Evolutionary conservation across 805 yeast genomes (phyloP).

Genomic region (Wickerhamiella azyma): DNA sequence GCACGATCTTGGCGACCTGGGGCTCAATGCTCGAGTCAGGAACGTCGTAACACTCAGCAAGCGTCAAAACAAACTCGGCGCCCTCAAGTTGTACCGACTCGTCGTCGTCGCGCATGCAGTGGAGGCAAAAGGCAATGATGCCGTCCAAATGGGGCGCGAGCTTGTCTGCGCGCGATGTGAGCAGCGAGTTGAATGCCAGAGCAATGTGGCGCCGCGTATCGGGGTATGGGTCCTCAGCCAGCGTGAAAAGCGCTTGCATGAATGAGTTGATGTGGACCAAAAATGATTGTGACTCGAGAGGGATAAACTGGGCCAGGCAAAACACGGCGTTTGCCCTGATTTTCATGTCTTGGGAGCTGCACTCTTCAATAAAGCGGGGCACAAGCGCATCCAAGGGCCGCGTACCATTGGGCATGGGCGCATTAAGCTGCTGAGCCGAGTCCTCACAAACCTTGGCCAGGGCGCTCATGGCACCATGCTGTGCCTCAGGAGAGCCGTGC

Average conservation of each 20-base stretch:
- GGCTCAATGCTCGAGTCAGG: constrained; percentile 40
- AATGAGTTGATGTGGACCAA: constrained; percentile 52
- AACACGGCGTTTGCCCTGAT: constrained; percentile 51
- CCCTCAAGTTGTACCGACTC: constrained; percentile 81
- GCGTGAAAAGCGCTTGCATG: constrained; percentile 46
- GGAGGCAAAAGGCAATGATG: constrained; percentile 72
- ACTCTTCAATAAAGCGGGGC: constrained; percentile 46
- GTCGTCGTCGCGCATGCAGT: constrained; percentile 51
- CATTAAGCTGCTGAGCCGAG: constrained; percentile 49
- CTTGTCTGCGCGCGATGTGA: constrained; percentile 71
- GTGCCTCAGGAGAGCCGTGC: constrained; percentile 33
- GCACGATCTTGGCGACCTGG: constrained; percentile 51
- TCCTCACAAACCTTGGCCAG: constrained; percentile 86
- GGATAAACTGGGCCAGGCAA: constrained; percentile 65
- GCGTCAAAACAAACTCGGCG: constrained; percentile 73
- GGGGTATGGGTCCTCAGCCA: constrained; percentile 48
- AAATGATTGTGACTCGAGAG: constrained; percentile 53
- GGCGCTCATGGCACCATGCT: constrained; percentile 71
- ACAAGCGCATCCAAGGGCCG: constrained; percentile 57
- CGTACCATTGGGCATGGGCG: constrained; percentile 40
- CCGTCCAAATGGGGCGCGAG: constrained; percentile 70
- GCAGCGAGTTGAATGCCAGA: constrained; percentile 52
- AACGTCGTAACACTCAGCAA: constrained; percentile 47
- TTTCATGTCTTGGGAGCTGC: constrained; percentile 25
- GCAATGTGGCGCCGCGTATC: constrained; percentile 64